Percentiles rank a stretch among this genome's conserved stretches.
Conservation (phyloP, 257 asterid species). For the Mentha longifolia region DNA sequence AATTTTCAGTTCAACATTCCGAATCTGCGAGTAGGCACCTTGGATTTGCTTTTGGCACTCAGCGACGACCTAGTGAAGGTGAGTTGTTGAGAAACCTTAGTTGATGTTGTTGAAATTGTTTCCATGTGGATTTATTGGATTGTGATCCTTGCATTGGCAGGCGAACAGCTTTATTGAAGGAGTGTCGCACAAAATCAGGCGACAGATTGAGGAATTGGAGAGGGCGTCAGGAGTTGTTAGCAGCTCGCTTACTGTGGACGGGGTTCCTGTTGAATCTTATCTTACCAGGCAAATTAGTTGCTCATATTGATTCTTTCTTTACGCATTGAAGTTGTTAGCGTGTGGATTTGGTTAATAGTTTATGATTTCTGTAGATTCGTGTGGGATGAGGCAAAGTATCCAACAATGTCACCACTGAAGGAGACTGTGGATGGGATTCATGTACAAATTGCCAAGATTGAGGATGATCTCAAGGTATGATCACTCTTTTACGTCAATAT, state of each 20-base stretch:
- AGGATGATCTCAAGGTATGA: slow-evolving; percentile 87
- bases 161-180: slow-evolving; percentile 91
- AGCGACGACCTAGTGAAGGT: slow-evolving; percentile 89
- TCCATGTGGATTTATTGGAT: neutral
- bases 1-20: slow-evolving; percentile 80
- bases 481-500: neutral
- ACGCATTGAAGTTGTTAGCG: neutral
- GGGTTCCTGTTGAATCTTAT: slow-evolving; percentile 94
- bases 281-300: slow-evolving; percentile 65
- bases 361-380: slow-evolving; percentile 49
- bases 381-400: slow-evolving; percentile 93
- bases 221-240: slow-evolving; percentile 75
- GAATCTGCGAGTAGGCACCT: slow-evolving; percentile 91
- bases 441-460: slow-evolving; percentile 71
- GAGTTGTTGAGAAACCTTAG: slow-evolving; percentile 17
- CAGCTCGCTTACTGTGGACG: slow-evolving; percentile 92
- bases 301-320: slow-evolving; percentile 1
- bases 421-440: slow-evolving; percentile 88
- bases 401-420: slow-evolving; percentile 80
- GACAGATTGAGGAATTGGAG: slow-evolving; percentile 96
- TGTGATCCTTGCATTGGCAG: slow-evolving; percentile 41
- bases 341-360: slow-evolving; percentile 18
- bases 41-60: slow-evolving; percentile 82
- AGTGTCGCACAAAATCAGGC: slow-evolving; percentile 81
- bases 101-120: slow-evolving; percentile 5